A percentile compares a stretch with the other conserved stretches of the same genome.
These are phyloP conservation scores for Colletotrichum sublineola DNA, from an alignment of 2,329 filamentous ascomycete genomes.

Conservation along the genomic window DNA sequence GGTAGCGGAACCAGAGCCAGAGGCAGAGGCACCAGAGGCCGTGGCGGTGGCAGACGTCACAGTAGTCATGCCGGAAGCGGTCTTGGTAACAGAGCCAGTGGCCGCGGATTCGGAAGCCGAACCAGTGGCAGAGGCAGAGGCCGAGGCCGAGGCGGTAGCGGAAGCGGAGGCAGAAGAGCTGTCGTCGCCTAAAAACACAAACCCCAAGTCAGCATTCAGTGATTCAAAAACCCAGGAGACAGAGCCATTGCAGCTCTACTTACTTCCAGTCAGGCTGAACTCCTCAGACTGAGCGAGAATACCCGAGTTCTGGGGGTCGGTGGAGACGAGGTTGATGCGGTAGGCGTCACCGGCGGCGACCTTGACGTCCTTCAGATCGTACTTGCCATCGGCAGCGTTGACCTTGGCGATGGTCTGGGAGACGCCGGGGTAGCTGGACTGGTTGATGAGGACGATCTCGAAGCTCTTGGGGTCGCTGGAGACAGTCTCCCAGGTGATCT, in stretches of 20 bases:
- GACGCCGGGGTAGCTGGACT: constrained; percentile 22
- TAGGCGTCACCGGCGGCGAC: constrained; percentile 13
- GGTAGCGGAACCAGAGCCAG: constrained; percentile 26
- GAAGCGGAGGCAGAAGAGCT: constrained; percentile 25
- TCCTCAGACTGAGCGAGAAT: constrained; percentile 38
- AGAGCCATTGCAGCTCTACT: background rate
- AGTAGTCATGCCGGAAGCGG: constrained; percentile 34
- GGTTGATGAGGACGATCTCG: constrained; percentile 38
- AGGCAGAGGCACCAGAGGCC: constrained; percentile 23
- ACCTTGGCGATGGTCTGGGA: constrained; percentile 29
- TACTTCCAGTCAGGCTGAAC: constrained; percentile 33
- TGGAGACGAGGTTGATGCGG: constrained; percentile 40
- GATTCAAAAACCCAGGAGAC: no score
- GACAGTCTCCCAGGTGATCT: constrained; percentile 38
- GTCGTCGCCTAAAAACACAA: background rate
- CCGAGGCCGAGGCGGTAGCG: constrained; percentile 21
- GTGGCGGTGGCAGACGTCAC: constrained; percentile 34
- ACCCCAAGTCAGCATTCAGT: background rate
- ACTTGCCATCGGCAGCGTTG: constrained; percentile 40
- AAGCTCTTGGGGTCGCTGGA: constrained; percentile 30
- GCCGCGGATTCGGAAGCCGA: constrained; percentile 11
- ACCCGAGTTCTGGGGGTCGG: constrained; percentile 34
- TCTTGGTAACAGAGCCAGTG: constrained; percentile 25
- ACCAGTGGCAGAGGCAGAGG: constrained; percentile 34
- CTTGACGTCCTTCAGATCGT: constrained; percentile 32